These are phyloP conservation scores for Forsythia viridissima DNA, from an alignment of 257 asterid genomes.

Conservation along the genomic window DNA sequence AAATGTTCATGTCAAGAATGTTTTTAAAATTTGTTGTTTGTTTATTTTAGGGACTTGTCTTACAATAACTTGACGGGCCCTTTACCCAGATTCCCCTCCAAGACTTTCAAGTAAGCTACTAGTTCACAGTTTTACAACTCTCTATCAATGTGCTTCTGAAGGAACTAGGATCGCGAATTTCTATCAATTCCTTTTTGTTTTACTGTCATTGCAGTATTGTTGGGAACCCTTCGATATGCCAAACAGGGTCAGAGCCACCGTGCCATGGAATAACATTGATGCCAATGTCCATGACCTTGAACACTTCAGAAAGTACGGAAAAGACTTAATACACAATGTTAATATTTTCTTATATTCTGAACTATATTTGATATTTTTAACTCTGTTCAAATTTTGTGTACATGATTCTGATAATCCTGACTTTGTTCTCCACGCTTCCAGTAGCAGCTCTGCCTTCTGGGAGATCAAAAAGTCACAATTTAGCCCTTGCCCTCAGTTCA, in stretches of 20 bases:
- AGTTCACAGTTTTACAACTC: background rate
- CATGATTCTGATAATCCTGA: background rate
- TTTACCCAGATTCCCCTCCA: conserved; percentile 71
- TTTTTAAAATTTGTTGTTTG: conserved; percentile 13
- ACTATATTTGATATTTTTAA: background rate
- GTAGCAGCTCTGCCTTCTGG: conserved; percentile 46
- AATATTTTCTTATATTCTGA: background rate
- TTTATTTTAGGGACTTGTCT: conserved; percentile 76
- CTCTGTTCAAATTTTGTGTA: background rate
- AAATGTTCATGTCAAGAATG: background rate
- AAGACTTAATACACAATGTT: background rate
- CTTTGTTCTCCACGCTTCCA: conserved; percentile 18
- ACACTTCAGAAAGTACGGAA: conserved; percentile 59
- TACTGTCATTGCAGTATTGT: conserved; percentile 48
- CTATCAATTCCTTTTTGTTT: background rate
- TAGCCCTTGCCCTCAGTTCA: conserved; percentile 68
- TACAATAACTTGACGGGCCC: conserved; percentile 94
- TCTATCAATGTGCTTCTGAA: background rate
- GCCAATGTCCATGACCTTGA: conserved; percentile 92
- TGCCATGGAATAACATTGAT: conserved; percentile 63
- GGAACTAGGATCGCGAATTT: conserved; percentile 18
- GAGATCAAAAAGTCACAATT: conserved; percentile 54
- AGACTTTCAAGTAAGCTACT: conserved; percentile 72
- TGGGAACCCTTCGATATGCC: conserved; percentile 86
- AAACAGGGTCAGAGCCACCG: conserved; percentile 57